A percentile compares a stretch with the other conserved stretches of the same genome.
These are phyloP conservation scores for Ramaria sp. DNA, from an alignment of 768 basidiomycete genomes.

Conservation along the genomic window DNA sequence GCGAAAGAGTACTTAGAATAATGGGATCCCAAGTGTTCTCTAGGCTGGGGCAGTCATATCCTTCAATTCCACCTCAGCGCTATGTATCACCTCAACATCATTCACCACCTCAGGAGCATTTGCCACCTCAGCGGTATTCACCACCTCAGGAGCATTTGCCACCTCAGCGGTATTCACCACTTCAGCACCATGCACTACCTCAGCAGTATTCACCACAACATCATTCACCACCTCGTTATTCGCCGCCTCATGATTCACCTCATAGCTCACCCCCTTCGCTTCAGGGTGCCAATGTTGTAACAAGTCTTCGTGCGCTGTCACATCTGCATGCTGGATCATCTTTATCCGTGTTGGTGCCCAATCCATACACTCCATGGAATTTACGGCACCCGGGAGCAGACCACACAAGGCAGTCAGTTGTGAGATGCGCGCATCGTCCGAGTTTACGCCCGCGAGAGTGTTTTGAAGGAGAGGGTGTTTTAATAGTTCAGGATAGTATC, in stretches of 20 bases:
- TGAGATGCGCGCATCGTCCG: background rate
- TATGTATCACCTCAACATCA: too few relatives aligned
- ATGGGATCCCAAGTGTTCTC: too few relatives aligned
- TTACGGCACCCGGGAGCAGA: constrained; percentile 2
- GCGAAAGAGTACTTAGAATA: too few relatives aligned
- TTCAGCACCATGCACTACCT: too few relatives aligned
- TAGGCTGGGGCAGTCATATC: too few relatives aligned
- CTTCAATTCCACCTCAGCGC: too few relatives aligned
- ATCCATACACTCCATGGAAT: constrained; percentile 8
- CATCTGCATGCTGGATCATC: constrained; percentile 4
- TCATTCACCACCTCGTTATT: background rate
- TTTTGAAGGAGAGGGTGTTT: constrained; percentile 45
- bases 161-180: too few relatives aligned
- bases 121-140: too few relatives aligned
- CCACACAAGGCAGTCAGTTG: constrained; percentile 4
- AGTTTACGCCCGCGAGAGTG: constrained; percentile 1
- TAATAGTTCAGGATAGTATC: constrained; percentile 71
- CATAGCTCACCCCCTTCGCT: too few relatives aligned
- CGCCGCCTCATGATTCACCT: background rate
- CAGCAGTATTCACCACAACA: background rate
- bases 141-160: too few relatives aligned
- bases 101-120: too few relatives aligned
- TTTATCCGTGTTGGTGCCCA: background rate
- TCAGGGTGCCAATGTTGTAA: constrained; percentile 4
- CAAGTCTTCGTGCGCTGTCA: constrained; percentile 2